These are phyloP conservation scores for Ustilago nuda DNA, from an alignment of 1,284 basidiomycete species.

Conservation along the genomic window DNA sequence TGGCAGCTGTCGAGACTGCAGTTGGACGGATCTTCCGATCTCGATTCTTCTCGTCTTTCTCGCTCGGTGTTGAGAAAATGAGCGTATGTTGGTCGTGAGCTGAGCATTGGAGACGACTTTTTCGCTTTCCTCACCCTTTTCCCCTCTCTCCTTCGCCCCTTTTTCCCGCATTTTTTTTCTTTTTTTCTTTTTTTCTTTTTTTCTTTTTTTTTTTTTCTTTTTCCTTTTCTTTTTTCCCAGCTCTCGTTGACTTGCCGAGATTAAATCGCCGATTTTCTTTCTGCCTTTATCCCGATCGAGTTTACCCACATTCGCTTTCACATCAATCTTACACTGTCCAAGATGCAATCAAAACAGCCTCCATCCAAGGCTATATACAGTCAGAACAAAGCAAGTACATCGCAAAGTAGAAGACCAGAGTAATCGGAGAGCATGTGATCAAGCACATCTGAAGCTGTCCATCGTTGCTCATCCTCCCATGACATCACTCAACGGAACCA, in stretches of 20 bases:
- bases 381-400: no score
- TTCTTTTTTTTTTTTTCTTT: background rate
- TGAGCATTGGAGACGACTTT: constrained; percentile 8
- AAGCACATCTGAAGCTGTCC: background rate
- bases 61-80: constrained; percentile 6
- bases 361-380: no score
- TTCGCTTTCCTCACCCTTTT: background rate
- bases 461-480: constrained; percentile 14
- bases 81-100: constrained; percentile 5
- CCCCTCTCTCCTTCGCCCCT: background rate
- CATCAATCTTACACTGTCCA: background rate
- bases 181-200: background rate
- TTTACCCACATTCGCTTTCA: background rate
- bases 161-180: background rate
- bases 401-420: no score
- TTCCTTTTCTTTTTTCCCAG: no score
- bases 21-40: constrained; percentile 25
- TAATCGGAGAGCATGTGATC: background rate
- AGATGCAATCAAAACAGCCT: background rate
- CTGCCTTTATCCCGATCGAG: background rate
- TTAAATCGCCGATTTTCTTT: constrained; percentile 16
- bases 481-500: constrained; percentile 37
- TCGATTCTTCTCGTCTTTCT: constrained; percentile 3
- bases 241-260: constrained; percentile 30
- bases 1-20: constrained; percentile 5